Evolutionary conservation across 768 basidiomycete genomes (phyloP), one percentile per base, ranked within the genome.

Genomic region (Lyophyllum decastes): DNA sequence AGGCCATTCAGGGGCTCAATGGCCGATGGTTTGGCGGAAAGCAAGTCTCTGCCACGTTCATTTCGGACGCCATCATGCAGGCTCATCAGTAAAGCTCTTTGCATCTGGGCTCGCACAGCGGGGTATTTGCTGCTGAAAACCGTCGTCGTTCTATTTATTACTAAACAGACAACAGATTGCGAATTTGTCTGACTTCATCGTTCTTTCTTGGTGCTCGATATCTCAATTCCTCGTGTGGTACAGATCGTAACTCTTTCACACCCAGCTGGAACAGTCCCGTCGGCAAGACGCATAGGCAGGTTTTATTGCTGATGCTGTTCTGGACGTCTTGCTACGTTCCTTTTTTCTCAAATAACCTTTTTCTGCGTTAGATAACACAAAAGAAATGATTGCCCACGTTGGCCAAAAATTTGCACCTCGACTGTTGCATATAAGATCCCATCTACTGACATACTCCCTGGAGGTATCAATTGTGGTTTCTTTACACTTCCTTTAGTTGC

Each of bases 21-120:
- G 94, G 95, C 52, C 90, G 97, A 59, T 98, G 94, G 92, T 99
- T 99, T 68, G 94, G 94, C 59, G 95, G 95, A 59, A 88, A 88
- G 73, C 89, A 91, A 74, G 85, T 97, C 57, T 84, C 88, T 46
- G 95, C 94, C 62, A 71, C 83, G 55, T 95, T 92, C 77, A 95
- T 96, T 66, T 90, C 93, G 55, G 94, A 96, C 68, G 92, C 92
- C 52, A 90, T 97, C 65, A 92, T 94, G 90, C 90, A 89, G 76
- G 92, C 92, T 61, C 92, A 94, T 69, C 88, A 89, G 76, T 92
- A 81, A 69, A 60, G 64, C 48, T 49, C 49, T 58, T 58, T 54
- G 12, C 51, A 43, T 45, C 55, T 47, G 61, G 47, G 19, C 52
- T 30, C 47, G 53, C 58, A 52, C 55, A 61, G 48, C 49, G 54